These are phyloP conservation scores for Saprolegnia diclina DNA, from an alignment of 352 stramenopile species.

Conservation along the genomic window DNA sequence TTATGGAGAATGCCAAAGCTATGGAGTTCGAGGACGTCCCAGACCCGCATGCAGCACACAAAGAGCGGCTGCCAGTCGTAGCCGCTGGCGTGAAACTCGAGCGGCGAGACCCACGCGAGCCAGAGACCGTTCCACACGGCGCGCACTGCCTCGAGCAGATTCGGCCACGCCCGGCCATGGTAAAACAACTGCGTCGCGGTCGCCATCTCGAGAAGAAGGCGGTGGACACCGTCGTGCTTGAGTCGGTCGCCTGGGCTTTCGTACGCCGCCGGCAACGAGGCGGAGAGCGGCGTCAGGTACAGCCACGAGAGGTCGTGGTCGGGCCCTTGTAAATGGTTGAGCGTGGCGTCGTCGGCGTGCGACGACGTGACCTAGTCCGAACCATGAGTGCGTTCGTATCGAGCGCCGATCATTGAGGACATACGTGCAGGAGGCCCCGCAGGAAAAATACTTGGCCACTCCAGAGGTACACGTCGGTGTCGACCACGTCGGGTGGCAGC, in stretches of 20 bases:
- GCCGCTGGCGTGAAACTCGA: neutral
- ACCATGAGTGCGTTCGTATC: too few relatives aligned
- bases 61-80: slow-evolving; percentile 22
- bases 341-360: neutral
- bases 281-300: neutral
- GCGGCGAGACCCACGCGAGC: slow-evolving; percentile 19
- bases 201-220: neutral
- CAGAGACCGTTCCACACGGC: slow-evolving; percentile 18
- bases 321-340: slow-evolving; percentile 11
- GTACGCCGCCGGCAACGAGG: neutral
- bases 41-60: slow-evolving; percentile 3
- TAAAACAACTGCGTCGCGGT: slow-evolving; percentile 16
- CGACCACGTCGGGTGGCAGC: neutral
- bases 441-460: slow-evolving; percentile 16
- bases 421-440: neutral
- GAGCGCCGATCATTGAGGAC: too few relatives aligned
- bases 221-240: neutral
- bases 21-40: slow-evolving; percentile 16
- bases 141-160: neutral
- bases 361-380: neutral
- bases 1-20: neutral
- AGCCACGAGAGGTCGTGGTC: slow-evolving; percentile 24
- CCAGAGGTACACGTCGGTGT: slow-evolving; percentile 19
- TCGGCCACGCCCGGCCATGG: slow-evolving; percentile 18
- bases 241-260: neutral